Base-by-base conservation (phyloP, 2,329 filamentous ascomycete genomes). In the Xenoacremonium recifei region DNA sequence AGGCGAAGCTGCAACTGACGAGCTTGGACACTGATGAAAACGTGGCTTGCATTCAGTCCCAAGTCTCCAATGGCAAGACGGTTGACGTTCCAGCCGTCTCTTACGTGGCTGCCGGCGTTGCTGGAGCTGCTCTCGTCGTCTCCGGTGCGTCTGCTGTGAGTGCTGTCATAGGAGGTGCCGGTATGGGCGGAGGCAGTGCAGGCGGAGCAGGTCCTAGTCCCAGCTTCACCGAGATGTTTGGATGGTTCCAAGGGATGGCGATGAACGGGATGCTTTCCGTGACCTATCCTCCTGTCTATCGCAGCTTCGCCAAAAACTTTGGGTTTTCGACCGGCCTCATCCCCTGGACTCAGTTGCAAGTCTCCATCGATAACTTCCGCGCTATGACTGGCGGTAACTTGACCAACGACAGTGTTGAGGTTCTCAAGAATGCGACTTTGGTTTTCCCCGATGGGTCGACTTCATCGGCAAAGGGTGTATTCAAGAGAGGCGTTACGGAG, bases 201-300 rank as follows among this genome's bases (percentile, higher is more conserved):
- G 75, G 73, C 25, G 86, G 84, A 12, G 73, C 75, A 11, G 75
- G 85, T 10, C 73, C 84, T 30, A 93, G 89, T 55, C 93, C 93
- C 19, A 88, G 85, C 39, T 96, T 97, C 62, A 77, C 76, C 33
- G 89, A 96, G 59, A 83, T 95, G 35, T 78, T 96, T 53, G 83
- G 85, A 48, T 95, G 88, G 80, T 96, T 97, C 66, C 91, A 97
- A 67, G 85, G 86, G 37, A 87, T 97, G 75, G 90, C 93, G 20
- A 86, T 93, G 73, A 96, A 93, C 66, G 91, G 93, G 51, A 97
- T 97, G 93, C 76, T 96, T 63, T 95, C 88, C 45, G 91, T 95
- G 56, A 80, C 84, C 56, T 90, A 96, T 54, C 93, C 93, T 4
- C 74, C 81, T 25, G 82, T 97, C 27, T 97, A 97, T 70, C 82